Evolutionary conservation across 805 yeast genomes (phyloP).

Genomic region (Pichia scutulata): DNA sequence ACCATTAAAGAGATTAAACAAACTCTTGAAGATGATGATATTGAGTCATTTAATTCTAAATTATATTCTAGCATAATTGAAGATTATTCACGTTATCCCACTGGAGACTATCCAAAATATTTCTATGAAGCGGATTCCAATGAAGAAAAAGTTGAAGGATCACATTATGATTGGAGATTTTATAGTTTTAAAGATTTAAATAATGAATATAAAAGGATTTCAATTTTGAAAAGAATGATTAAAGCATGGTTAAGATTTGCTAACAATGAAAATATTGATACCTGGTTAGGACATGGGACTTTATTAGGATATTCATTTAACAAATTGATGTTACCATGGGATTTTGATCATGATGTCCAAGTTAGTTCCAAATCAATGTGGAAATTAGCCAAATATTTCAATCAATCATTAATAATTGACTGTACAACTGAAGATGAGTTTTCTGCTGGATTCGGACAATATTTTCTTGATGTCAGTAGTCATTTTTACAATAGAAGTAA

Average conservation of each 20-base stretch:
- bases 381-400: slow-evolving; percentile 35
- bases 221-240: slow-evolving; percentile 37
- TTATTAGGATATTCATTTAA: slow-evolving; percentile 56
- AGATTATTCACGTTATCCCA: neutral
- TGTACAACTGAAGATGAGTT: slow-evolving; percentile 15
- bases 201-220: slow-evolving; percentile 15
- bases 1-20: neutral
- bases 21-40: neutral
- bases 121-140: slow-evolving; percentile 33
- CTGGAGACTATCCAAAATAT: slow-evolving; percentile 24
- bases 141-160: slow-evolving; percentile 24
- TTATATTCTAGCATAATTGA: slow-evolving; percentile 6
- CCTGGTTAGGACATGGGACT: slow-evolving; percentile 62
- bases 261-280: slow-evolving; percentile 32
- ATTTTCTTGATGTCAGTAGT: slow-evolving; percentile 27
- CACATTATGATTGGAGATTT: slow-evolving; percentile 41
- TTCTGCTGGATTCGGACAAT: slow-evolving; percentile 26
- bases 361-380: slow-evolving; percentile 38
- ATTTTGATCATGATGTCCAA: slow-evolving; percentile 53
- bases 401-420: slow-evolving; percentile 44
- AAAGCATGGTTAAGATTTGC: slow-evolving; percentile 48
- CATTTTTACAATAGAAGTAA: slow-evolving; percentile 28
- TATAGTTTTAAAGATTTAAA: slow-evolving; percentile 22
- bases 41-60: slow-evolving; percentile 8
- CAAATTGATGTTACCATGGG: slow-evolving; percentile 52